These are phyloP conservation scores for Neonectria coccinea DNA, from an alignment of 2,329 filamentous ascomycete genomes.

Conservation along the genomic window DNA sequence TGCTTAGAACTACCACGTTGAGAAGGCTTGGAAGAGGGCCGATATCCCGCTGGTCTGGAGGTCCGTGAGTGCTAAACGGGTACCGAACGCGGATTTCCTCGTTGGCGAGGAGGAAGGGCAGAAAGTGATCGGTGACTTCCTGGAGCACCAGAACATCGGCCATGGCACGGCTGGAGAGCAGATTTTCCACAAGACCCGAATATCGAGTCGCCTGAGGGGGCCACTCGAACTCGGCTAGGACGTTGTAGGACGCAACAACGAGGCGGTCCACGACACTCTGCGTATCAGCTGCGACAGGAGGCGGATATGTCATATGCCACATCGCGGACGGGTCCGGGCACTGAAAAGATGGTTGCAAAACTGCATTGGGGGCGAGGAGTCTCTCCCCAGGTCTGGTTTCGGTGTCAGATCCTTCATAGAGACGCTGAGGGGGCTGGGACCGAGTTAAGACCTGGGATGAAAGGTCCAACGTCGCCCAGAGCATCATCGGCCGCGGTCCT, in stretches of 20 bases:
- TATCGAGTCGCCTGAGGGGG: constrained; percentile 58
- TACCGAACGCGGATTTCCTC: constrained; percentile 60
- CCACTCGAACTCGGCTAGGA: constrained; percentile 63
- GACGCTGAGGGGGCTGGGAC: constrained; percentile 11
- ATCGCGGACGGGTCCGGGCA: not conserved
- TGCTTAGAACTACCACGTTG: constrained; percentile 72
- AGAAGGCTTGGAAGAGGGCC: constrained; percentile 69
- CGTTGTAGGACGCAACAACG: constrained; percentile 64
- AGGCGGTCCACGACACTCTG: constrained; percentile 37
- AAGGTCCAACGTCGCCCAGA: constrained; percentile 65
- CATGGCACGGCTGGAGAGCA: constrained; percentile 55
- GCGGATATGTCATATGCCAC: constrained; percentile 23
- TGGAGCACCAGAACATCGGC: constrained; percentile 67
- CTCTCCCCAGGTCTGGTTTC: not conserved
- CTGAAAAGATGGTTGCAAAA: constrained; percentile 30
- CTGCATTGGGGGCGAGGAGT: not conserved
- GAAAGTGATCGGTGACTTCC: constrained; percentile 74
- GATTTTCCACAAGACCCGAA: constrained; percentile 56
- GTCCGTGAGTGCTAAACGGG: constrained; percentile 67
- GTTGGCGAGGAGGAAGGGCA: constrained; percentile 65
- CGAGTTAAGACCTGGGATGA: constrained; percentile 31
- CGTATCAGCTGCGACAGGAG: not conserved
- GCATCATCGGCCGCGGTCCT: constrained; percentile 62
- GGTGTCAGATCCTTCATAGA: constrained; percentile 6
- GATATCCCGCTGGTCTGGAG: constrained; percentile 63